A percentile compares a stretch with the other conserved stretches of the same genome.
phyloP scores from a whole-genome alignment of 2,329 filamentous ascomycete species.

The Phialophora macrospora region DNA sequence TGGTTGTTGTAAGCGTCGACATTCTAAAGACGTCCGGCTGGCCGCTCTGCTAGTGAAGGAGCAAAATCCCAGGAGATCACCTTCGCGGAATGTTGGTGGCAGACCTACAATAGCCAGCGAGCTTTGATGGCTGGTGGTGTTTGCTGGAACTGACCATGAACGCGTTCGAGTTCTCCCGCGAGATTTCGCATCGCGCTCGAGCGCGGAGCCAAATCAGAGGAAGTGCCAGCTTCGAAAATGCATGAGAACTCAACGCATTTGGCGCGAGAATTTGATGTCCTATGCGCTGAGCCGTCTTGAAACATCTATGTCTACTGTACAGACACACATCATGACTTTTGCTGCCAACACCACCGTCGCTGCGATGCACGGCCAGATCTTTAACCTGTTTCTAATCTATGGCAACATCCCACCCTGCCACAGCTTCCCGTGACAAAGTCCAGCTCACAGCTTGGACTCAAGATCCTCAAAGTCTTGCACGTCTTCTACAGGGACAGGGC shows the following conservation, averaged over 20 bases:
- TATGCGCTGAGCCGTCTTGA: slow-evolving; percentile 3
- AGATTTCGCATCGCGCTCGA: not conserved
- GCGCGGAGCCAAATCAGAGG: not conserved
- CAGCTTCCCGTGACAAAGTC: not conserved
- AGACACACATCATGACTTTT: slow-evolving; percentile 9
- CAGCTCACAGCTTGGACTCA: slow-evolving; percentile 72
- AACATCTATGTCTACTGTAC: slow-evolving; percentile 15
- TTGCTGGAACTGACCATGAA: not conserved
- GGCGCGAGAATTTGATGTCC: not conserved
- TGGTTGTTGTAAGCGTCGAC: slow-evolving; percentile 80
- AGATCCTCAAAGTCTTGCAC: slow-evolving; percentile 84
- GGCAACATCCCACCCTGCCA: not conserved
- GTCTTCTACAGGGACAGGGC: slow-evolving; percentile 73
- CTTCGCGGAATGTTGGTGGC: not conserved
- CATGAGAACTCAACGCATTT: not conserved
- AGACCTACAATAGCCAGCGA: not conserved
- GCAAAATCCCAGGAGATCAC: not conserved
- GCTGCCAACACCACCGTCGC: slow-evolving; percentile 30
- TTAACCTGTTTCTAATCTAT: not conserved
- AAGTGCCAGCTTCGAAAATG: not conserved
- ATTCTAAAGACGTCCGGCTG: slow-evolving; percentile 54
- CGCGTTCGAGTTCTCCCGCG: not conserved
- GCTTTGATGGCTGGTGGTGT: not conserved
- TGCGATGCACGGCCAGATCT: slow-evolving; percentile 8
- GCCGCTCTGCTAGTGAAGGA: not conserved